phyloP scores from a whole-genome alignment of 1,284 basidiomycete genomes.

The Trichosporon faecale region DNA sequence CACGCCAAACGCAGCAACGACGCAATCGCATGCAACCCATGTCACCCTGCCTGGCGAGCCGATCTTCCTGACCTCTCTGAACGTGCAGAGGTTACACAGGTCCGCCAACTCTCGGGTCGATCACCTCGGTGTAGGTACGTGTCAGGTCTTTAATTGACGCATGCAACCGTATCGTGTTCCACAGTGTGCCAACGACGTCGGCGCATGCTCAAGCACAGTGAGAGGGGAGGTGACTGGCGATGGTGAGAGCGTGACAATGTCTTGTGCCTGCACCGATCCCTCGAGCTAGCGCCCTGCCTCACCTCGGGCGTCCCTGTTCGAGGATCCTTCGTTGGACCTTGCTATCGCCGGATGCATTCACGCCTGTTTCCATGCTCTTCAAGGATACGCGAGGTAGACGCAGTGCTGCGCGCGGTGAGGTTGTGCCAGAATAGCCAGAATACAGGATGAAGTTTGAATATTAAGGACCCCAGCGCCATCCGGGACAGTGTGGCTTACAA shows the following conservation, averaged over 20 bases:
- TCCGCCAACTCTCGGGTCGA: background rate
- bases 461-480: background rate
- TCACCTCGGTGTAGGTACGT: background rate
- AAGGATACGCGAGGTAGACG: background rate
- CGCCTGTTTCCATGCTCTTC: background rate
- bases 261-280: background rate
- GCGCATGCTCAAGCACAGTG: background rate
- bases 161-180: background rate
- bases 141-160: background rate
- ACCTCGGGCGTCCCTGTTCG: background rate
- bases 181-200: background rate
- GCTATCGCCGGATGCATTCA: background rate
- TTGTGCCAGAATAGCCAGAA: background rate
- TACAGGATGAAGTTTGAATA: background rate
- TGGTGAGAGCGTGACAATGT: background rate
- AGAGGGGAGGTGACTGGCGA: background rate
- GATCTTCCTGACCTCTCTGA: background rate
- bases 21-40: background rate
- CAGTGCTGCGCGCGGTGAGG: too few species aligned
- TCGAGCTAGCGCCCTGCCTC: background rate
- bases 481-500: conserved; percentile 2
- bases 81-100: background rate
- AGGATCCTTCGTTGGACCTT: background rate
- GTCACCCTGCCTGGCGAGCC: background rate
- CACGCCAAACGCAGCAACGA: conserved; percentile 5